phyloP scores from a whole-genome alignment of 768 basidiomycete genomes.

The Podaxis pistillaris region DNA sequence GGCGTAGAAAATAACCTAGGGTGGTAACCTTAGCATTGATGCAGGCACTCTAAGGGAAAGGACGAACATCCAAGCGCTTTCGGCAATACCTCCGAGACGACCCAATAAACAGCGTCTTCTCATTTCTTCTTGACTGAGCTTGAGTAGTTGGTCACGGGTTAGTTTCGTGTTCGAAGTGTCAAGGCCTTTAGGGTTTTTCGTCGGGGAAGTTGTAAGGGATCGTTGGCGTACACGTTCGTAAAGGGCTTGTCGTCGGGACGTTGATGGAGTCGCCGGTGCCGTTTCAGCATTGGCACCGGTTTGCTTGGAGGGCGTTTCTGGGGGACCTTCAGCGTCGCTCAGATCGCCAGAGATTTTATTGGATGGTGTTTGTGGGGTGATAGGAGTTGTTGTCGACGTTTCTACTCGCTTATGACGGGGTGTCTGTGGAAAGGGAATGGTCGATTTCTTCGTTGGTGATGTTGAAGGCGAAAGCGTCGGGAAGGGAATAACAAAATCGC shows the following conservation, averaged over 20 bases:
- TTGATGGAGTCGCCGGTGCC: slow-evolving; percentile 65
- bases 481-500: slow-evolving; percentile 49
- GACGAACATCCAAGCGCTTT: slow-evolving; percentile 83
- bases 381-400: slow-evolving; percentile 35
- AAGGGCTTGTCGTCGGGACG: slow-evolving; percentile 74
- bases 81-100: slow-evolving; percentile 77
- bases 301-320: slow-evolving; percentile 69
- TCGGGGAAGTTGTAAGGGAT: slow-evolving; percentile 67
- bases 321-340: slow-evolving; percentile 31
- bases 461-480: slow-evolving; percentile 40
- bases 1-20: slow-evolving; percentile 74
- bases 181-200: slow-evolving; percentile 44
- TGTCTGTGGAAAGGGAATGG: slow-evolving; percentile 64
- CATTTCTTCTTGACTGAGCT: slow-evolving; percentile 76
- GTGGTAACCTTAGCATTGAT: slow-evolving; percentile 8
- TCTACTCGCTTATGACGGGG: slow-evolving; percentile 48
- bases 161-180: slow-evolving; percentile 44
- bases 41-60: slow-evolving; percentile 7
- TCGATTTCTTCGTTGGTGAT: slow-evolving; percentile 48
- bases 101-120: slow-evolving; percentile 75
- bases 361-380: slow-evolving; percentile 44
- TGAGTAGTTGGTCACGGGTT: slow-evolving; percentile 65
- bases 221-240: slow-evolving; percentile 79
- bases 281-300: slow-evolving; percentile 52
- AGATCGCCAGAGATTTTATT: slow-evolving; percentile 27